phyloP scores from a whole-genome alignment of 495 filamentous ascomycete species.

The Penicillium verhagenii region DNA sequence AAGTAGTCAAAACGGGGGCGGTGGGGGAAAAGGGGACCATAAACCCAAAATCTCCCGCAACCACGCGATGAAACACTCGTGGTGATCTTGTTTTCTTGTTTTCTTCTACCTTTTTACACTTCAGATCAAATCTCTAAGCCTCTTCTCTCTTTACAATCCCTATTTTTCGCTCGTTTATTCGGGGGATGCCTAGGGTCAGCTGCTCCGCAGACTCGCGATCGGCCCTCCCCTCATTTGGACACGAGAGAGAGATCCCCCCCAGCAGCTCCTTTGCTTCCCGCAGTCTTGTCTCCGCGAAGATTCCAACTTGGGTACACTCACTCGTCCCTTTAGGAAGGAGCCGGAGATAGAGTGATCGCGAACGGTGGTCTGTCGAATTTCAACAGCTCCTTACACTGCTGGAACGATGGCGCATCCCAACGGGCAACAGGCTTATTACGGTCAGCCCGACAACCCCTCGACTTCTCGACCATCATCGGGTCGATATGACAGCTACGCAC shows the following conservation, averaged over 20 bases:
- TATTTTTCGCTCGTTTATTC: neutral
- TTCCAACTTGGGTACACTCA: neutral
- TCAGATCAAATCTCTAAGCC: neutral
- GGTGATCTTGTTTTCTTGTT: neutral
- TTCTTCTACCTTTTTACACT: neutral
- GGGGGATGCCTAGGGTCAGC: slow-evolving; percentile 9
- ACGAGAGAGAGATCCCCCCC: slow-evolving; percentile 2
- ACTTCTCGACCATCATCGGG: slow-evolving; percentile 17
- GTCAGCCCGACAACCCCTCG: slow-evolving; percentile 39
- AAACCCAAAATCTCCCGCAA: neutral
- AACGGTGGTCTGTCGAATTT: neutral
- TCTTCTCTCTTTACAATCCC: neutral
- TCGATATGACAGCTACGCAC: slow-evolving; percentile 21
- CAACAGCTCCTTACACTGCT: neutral
- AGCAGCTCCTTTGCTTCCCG: neutral
- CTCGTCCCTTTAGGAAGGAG: neutral
- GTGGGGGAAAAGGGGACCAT: neutral
- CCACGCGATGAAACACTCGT: neutral
- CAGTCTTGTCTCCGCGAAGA: neutral
- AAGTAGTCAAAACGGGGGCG: neutral
- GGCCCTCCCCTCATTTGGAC: slow-evolving; percentile 16
- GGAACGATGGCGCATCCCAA: slow-evolving; percentile 49
- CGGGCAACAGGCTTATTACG: slow-evolving; percentile 47
- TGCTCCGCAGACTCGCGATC: slow-evolving; percentile 10
- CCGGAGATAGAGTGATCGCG: neutral